Conservation (phyloP, 257 asterid genomes). For the Solanum paucissectum region DNA sequence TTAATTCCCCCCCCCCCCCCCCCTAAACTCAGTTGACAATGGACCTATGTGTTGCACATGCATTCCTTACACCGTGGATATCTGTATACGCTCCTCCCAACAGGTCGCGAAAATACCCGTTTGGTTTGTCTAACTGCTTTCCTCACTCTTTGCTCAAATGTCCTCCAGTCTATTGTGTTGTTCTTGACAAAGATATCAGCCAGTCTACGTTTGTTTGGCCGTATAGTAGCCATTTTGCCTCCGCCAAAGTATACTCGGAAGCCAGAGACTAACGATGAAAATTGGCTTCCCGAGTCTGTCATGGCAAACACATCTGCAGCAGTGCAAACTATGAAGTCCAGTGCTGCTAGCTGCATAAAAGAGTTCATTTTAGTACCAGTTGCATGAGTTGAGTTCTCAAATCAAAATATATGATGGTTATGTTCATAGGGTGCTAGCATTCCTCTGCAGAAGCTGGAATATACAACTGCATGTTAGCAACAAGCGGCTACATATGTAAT, state of each 20-base stretch:
- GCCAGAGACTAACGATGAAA: constrained; percentile 87
- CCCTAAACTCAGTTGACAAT: not conserved
- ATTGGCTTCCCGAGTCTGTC: constrained; percentile 98
- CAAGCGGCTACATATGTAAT: not conserved
- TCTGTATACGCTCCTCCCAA: constrained; percentile 88
- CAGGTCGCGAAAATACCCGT: constrained; percentile 82
- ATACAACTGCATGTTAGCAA: not conserved
- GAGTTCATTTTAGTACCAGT: not conserved
- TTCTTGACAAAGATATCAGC: constrained; percentile 87
- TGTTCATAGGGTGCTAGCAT: not conserved
- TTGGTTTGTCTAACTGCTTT: constrained; percentile 90
- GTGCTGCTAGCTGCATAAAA: constrained; percentile 77
- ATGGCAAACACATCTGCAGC: constrained; percentile 90
- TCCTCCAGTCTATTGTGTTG: constrained; percentile 88
- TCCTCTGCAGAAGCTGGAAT: not conserved
- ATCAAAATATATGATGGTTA: not conserved
- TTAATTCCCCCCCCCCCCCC: too few species aligned
- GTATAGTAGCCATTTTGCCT: constrained; percentile 84
- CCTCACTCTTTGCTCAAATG: constrained; percentile 78
- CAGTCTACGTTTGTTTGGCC: constrained; percentile 93
- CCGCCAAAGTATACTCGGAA: constrained; percentile 80
- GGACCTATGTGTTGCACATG: constrained; percentile 47
- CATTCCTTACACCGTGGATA: constrained; percentile 82
- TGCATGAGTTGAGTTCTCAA: not conserved
- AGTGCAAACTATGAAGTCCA: constrained; percentile 87